Percentiles rank a stretch among this genome's conserved stretches.
Conservation (phyloP, 306 rosid genomes). For the Corylus avellana region DNA sequence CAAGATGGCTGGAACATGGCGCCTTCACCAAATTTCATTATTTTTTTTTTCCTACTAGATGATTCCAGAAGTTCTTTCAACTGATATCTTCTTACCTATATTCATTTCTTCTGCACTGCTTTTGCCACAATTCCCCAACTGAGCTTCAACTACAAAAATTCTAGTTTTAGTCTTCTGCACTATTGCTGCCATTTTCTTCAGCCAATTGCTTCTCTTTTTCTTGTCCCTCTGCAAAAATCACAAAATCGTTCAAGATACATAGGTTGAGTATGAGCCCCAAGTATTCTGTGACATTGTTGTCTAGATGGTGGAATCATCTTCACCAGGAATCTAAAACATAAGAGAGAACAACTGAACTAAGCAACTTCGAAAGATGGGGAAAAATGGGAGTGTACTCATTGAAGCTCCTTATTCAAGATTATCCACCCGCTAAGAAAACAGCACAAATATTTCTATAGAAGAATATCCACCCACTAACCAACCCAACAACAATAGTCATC, state of each 20-base stretch:
- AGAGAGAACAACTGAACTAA: background rate
- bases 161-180: slow-evolving; percentile 32
- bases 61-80: background rate
- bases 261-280: background rate
- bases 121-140: background rate
- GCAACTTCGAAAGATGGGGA: background rate
- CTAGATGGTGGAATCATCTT: background rate
- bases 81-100: background rate
- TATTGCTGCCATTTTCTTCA: slow-evolving; percentile 61
- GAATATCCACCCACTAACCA: background rate
- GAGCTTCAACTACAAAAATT: background rate
- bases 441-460: background rate
- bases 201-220: slow-evolving; percentile 65
- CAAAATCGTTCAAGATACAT: background rate
- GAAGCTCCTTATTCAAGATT: no score
- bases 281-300: background rate
- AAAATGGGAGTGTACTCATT: background rate
- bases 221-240: slow-evolving; percentile 64
- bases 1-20: background rate
- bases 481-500: background rate
- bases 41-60: background rate
- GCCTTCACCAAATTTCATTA: background rate
- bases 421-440: background rate
- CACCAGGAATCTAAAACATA: background rate
- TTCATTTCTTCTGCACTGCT: background rate